These are phyloP conservation scores for Suillus hirtellus DNA, from an alignment of 768 basidiomycete genomes.

Conservation along the genomic window DNA sequence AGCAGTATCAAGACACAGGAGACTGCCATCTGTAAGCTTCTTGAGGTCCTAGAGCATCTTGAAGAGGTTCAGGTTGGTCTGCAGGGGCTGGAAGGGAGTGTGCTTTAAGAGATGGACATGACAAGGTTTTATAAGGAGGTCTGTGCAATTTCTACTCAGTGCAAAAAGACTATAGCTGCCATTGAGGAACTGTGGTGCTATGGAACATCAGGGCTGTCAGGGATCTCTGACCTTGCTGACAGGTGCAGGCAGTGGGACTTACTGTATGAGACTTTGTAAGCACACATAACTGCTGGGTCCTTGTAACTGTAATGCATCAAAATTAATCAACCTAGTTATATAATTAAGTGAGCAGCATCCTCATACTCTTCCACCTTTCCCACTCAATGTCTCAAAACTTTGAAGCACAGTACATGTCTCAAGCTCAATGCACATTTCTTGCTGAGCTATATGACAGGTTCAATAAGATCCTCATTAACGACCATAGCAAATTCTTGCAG, in stretches of 20 bases:
- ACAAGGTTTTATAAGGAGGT: not conserved
- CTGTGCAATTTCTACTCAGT: not conserved
- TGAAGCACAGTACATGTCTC: no score
- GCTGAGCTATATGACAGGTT: no score
- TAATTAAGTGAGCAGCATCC: no score
- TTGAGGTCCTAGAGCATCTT: not conserved
- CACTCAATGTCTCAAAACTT: no score
- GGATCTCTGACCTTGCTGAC: not conserved
- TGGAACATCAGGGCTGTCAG: not conserved
- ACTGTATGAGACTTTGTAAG: not conserved
- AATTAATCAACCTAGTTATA: no score
- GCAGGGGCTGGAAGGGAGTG: not conserved
- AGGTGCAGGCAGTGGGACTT: not conserved
- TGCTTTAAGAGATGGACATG: not conserved
- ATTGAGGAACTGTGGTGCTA: not conserved
- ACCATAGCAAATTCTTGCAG: no score
- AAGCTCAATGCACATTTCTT: no score
- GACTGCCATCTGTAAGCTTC: not conserved
- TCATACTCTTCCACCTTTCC: no score
- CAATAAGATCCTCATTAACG: no score
- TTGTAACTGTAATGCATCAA: no score
- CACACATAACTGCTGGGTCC: not conserved
- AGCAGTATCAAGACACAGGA: not conserved
- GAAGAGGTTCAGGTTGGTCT: conserved; percentile 2
- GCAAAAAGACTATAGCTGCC: not conserved